Evolutionary conservation across 495 filamentous ascomycete genomes (phyloP), one percentile per base, ranked within the genome.

Genomic region (Endocarpon pusillum): DNA sequence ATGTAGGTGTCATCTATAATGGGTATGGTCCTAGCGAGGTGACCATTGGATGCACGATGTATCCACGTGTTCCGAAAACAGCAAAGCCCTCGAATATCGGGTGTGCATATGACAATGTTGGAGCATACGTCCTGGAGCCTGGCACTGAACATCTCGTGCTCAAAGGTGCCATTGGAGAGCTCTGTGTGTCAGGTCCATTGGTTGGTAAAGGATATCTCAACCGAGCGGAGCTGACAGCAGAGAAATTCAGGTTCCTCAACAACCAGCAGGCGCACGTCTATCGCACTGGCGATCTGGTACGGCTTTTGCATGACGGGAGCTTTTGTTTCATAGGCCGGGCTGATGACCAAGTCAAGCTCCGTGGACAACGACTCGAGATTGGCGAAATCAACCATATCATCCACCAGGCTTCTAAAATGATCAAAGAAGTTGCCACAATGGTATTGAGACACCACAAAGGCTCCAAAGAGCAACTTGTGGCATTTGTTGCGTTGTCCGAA

Each of bases 381-480:
- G 47, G 42, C 30, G 55, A 59, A 30, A 45, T 56, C 16, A 56
- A 59, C 27, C 33, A 44, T 27, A 35, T 43, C 10, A 36, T 52
- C 19, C 27, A 39, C 40, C 10, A 30, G 23, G 20, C 22, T 10
- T 36, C 37, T 17, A 6, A 43, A 0, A 48, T 49, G 1, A 40
- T 75, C 10, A 46, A 53, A 7, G 73, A 80, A 37, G 69, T 80
- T 3, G 66, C 66, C 4, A 82, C 80, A 0, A 42, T 81, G 1
- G 73, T 83, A 11, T 54, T 77, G 14, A 70, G 65, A 36, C 73
- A 77, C 42, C 54, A 50, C n/a, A 61, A 62, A 14, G 62, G 71
- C 30, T 63, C 74, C 26, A 78, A 71, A 41, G 74, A 80, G 33
- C 60, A 81, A 18, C 62, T 86, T 10, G 72, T 83, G 3, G 67